Percentiles rank a stretch among this genome's conserved stretches.
Conservation (phyloP, 2,329 filamentous ascomycete species). For the Cytospora piceae region DNA sequence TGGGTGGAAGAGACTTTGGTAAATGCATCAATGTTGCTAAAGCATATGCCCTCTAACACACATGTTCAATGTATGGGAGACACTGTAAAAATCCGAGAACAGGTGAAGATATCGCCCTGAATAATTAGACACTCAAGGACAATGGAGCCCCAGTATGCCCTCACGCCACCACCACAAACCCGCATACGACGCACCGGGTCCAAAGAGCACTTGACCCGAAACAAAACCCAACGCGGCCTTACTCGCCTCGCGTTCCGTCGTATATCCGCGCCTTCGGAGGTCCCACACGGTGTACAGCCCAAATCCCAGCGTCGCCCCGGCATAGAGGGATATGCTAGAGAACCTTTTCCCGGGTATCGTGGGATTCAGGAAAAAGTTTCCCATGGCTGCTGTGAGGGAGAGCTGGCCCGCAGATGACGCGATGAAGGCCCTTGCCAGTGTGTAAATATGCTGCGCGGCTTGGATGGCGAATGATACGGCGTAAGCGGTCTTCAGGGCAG, state of each 20-base stretch:
- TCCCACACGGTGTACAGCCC: constrained; percentile 26
- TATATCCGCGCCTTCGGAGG: constrained; percentile 14
- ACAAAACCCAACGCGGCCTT: constrained; percentile 5
- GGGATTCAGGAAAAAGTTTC: background rate
- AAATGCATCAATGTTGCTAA: too few species aligned
- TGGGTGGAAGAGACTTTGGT: too few species aligned
- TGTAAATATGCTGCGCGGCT: constrained; percentile 15
- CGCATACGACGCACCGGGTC: constrained; percentile 21
- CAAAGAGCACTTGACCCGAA: constrained; percentile 10
- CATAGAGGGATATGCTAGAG: constrained; percentile 15
- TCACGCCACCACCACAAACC: constrained; percentile 29
- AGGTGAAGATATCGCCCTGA: background rate
- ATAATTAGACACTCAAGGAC: background rate
- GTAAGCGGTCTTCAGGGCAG: constrained; percentile 10
- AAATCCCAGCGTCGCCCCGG: constrained; percentile 17
- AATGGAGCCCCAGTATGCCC: background rate
- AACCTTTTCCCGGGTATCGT: background rate
- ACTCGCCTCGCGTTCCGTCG: constrained; percentile 9
- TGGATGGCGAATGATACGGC: constrained; percentile 12
- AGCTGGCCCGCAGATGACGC: background rate
- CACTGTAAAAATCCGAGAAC: too few species aligned
- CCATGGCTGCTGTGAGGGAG: background rate
- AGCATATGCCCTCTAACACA: too few species aligned
- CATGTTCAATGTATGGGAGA: too few species aligned
- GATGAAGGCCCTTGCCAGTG: background rate